Evolutionary conservation across 2,329 filamentous ascomycete genomes (phyloP), one percentile per base, ranked within the genome.

Genomic region (Fusarium robinianum): DNA sequence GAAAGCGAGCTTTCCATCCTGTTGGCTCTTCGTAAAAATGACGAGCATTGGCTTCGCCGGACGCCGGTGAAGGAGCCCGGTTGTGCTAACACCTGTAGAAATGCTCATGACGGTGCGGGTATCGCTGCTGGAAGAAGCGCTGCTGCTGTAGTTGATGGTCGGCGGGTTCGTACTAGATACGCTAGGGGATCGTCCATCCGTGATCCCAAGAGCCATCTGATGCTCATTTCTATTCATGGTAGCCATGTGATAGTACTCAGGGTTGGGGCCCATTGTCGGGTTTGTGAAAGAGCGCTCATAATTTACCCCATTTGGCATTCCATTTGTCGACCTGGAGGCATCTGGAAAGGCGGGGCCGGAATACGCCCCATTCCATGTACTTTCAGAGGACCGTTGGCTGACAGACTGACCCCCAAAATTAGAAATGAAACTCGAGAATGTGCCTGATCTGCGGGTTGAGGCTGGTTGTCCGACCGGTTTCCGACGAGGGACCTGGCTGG

Each of bases 31-130:
- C 0, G 65, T 67, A 33, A 67, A 69, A 6, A 69, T 40, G 2
- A 68, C 65, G 5, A 69, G 58, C 60, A 67, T 61, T 2, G 67
- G 67, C 24, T 66, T 66, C 10, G 58, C 42, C 2, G 67, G 67
- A 7, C 56, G 53, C 15, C 51, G 56, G 24, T 67, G 64, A 5
- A 69, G 44, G 6, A 59, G 53, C 3, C 63, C 67, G 2, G 62
- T 64, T 5, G 57, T 56, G 9, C 58, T 54, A 8, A 57, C 52
- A 3, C 60, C 60, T 2, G 53, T 62, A 11, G 60, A 57, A 23
- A 63, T 51, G 16, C 53, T 53, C n/a, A n/a, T n/a, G 3, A 55
- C 56, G 9, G 58, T 66, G 6, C 46, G 50, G 12, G 43, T 47
- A 25, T 61, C 56, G 12, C 56, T 61, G 8, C 49, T 49, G 5